These are phyloP conservation scores for Fusarium longipes DNA, from an alignment of 2,329 filamentous ascomycete species.

Conservation along the genomic window DNA sequence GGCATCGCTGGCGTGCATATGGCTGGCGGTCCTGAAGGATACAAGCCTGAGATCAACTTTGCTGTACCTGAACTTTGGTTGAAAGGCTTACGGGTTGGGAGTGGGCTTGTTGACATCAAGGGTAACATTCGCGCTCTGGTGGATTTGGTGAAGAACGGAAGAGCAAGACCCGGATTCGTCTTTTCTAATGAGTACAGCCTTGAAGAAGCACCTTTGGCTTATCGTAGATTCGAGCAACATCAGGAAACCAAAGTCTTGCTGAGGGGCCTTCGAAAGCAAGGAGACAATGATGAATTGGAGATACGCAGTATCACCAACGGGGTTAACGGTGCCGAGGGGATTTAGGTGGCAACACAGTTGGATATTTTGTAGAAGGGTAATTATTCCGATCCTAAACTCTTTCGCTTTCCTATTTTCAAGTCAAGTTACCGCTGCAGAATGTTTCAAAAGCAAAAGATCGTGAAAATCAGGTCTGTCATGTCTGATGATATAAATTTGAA, in stretches of 20 bases:
- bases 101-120: constrained; percentile 9
- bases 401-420: too few relatives aligned
- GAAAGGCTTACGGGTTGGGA: neutral
- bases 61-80: constrained; percentile 3
- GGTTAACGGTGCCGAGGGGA: neutral
- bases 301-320: neutral
- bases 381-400: too few relatives aligned
- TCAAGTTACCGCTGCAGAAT: too few relatives aligned
- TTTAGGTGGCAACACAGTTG: neutral
- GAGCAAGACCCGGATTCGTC: constrained; percentile 1
- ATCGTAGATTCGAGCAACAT: constrained; percentile 6
- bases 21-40: neutral
- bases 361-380: too few relatives aligned
- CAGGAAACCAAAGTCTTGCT: constrained; percentile 11
- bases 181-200: constrained; percentile 25
- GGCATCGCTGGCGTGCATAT: constrained; percentile 16
- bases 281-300: neutral
- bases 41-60: constrained; percentile 15
- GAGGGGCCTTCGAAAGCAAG: constrained; percentile 2
- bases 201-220: neutral
- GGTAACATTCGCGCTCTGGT: constrained; percentile 4
- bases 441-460: too few relatives aligned
- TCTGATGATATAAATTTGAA: too few relatives aligned
- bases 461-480: too few relatives aligned
- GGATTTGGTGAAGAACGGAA: constrained; percentile 9